Evolutionary conservation across 495 filamentous ascomycete species (phyloP).

Genomic region (Penicillium samsonianum): DNA sequence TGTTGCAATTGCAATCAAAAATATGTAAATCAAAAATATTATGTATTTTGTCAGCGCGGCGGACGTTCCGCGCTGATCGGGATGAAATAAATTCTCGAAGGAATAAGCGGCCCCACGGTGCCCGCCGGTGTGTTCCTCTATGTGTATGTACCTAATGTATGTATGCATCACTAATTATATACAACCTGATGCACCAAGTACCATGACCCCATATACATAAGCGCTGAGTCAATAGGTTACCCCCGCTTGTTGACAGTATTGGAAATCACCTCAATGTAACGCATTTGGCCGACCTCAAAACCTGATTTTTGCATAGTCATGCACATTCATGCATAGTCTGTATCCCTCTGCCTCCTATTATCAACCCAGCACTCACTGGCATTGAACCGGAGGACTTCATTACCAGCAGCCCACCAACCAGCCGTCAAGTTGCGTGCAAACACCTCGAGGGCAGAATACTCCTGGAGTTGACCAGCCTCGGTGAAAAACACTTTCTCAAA

Average conservation of each 20-base stretch:
- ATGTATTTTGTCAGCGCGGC: background rate
- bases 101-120: too few relatives aligned
- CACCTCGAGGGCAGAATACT: slow-evolving; percentile 73
- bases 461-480: slow-evolving; percentile 3
- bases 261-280: background rate
- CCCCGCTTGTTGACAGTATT: background rate
- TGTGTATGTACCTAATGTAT: too few relatives aligned
- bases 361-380: slow-evolving; percentile 64
- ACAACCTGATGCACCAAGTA: background rate
- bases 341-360: background rate
- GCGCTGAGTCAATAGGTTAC: background rate
- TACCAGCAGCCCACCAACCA: slow-evolving; percentile 88
- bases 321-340: background rate
- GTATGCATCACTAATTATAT: background rate
- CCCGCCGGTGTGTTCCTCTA: too few relatives aligned
- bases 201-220: background rate
- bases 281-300: background rate
- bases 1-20: too few relatives aligned
- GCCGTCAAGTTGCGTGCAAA: slow-evolving; percentile 85
- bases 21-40: too few relatives aligned
- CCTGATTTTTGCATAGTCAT: background rate
- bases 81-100: too few relatives aligned
- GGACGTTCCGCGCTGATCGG: background rate
- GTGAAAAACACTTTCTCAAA: slow-evolving; percentile 53
- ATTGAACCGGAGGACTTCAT: slow-evolving; percentile 84